Evolutionary conservation across 2,329 filamentous ascomycete species (phyloP), one percentile per base, ranked within the genome.

Genomic region (Colletotrichum theobromicola): DNA sequence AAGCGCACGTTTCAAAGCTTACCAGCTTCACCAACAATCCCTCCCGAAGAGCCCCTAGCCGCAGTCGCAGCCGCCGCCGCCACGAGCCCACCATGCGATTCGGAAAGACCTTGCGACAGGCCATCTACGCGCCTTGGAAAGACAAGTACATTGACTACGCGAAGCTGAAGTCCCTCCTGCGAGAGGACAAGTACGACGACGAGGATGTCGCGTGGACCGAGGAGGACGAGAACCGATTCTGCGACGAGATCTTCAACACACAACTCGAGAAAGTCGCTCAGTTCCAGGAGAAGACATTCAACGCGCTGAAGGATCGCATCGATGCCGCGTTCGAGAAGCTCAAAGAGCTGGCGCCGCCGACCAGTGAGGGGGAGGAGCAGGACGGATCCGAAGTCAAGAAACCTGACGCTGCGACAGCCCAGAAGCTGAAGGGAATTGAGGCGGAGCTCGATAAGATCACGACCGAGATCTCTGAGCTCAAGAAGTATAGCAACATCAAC

Each of bases 401-500:
- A 79, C 85, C 84, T 75, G 87, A 89, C 58, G 84, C 86, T 70
- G 88, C 86, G 13, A 83, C 83, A n/a, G 57, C 69, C 21, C 80
- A 86, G 76, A 82, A 90, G 80, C 87, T 97, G 66, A 91, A 92
- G 77, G 91, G 94, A 79, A 92, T 96, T 50, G 89, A 97, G 81
- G 84, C 87, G 62, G 95, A 98, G 86, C 90, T 98, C 70, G 96
- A 98, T 83, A 85, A 86, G 68, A 97, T 98, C 84, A 97, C 94
- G 37, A 94, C 95, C 82, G 95, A 98, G 84, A 93, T 97, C 81
- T 96, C 94, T 83, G 94, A 98, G 87, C 90, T 99, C 78, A 97
- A 98, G 85, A 97, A 95, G 84, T 99, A 97, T 86, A 97, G 95
- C 84, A 94, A 93, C 77, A 93, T 98, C 87, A 99, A 99, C 87